Percentiles rank a stretch among this genome's conserved stretches.
Evolutionary conservation across 2,329 filamentous ascomycete species (phyloP).

Genomic region (Trichophyton simii): DNA sequence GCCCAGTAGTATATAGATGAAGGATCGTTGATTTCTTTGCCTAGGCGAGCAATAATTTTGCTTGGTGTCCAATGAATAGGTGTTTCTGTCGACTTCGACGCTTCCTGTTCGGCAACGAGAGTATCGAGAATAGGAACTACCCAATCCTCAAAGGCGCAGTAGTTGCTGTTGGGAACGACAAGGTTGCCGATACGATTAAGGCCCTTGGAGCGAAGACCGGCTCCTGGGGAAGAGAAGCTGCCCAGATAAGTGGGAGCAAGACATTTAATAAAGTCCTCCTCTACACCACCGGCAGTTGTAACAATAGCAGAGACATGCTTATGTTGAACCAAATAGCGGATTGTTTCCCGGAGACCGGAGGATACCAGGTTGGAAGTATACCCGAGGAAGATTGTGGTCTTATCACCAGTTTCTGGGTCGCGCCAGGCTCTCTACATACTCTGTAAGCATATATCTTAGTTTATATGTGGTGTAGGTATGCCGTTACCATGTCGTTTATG

Average conservation of each 20-base stretch:
- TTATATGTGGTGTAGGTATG: constrained; percentile 6
- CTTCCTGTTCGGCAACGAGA: constrained; percentile 90
- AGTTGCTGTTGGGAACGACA: constrained; percentile 90
- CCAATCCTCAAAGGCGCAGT: constrained; percentile 98
- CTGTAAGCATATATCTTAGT: neutral
- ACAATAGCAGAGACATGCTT: constrained; percentile 86
- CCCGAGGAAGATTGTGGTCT: constrained; percentile 88
- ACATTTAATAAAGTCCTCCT: constrained; percentile 98
- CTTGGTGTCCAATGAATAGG: constrained; percentile 85
- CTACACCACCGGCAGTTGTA: constrained; percentile 86
- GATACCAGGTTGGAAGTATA: constrained; percentile 98
- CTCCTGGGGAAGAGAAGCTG: constrained; percentile 65
- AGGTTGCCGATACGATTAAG: constrained; percentile 95
- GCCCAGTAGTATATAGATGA: constrained; percentile 94
- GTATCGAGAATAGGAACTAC: constrained; percentile 85
- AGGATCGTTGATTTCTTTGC: constrained; percentile 88
- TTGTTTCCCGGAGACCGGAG: constrained; percentile 78
- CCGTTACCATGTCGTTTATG: constrained; percentile 80
- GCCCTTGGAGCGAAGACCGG: constrained; percentile 66
- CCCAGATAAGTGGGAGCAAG: constrained; percentile 88
- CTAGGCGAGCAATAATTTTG: constrained; percentile 78
- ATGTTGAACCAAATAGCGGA: constrained; percentile 88
- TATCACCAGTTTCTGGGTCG: constrained; percentile 63
- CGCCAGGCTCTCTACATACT: constrained; percentile 57
- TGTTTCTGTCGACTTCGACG: constrained; percentile 43